Conservation (phyloP, 805 yeast genomes). For the Starmerella lactis-condensi region DNA sequence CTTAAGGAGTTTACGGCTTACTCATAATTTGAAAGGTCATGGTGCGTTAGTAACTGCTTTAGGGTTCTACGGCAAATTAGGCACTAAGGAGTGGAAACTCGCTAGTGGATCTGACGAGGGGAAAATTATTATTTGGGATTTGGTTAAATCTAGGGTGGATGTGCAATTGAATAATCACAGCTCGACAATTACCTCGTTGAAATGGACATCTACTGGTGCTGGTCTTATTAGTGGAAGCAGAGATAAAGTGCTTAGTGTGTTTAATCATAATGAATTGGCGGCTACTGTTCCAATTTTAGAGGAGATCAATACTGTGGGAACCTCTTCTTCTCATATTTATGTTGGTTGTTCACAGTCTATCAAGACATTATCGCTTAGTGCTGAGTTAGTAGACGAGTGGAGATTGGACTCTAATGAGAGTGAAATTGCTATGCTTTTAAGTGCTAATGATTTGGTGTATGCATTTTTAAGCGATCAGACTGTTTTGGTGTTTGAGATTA, state of each 20-base stretch:
- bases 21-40: constrained; percentile 86
- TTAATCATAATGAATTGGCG: constrained; percentile 29
- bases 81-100: constrained; percentile 48
- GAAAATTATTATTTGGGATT: constrained; percentile 41
- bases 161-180: constrained; percentile 53
- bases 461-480: constrained; percentile 61
- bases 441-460: constrained; percentile 3
- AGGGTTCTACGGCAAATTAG: constrained; percentile 52
- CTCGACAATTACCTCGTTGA: constrained; percentile 72
- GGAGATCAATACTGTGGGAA: constrained; percentile 24
- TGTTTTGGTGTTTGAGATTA: constrained; percentile 25
- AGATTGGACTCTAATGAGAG: constrained; percentile 11
- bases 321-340: constrained; percentile 16
- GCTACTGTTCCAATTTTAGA: constrained; percentile 58
- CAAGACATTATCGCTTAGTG: constrained; percentile 12
- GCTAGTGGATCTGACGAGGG: constrained; percentile 53
- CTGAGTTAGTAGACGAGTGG: constrained; percentile 13
- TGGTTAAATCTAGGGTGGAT: constrained; percentile 49
- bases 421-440: constrained; percentile 10
- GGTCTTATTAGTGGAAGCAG: constrained; percentile 68
- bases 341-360: constrained; percentile 12
- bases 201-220: constrained; percentile 36
- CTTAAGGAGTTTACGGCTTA: constrained; percentile 65
- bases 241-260: constrained; percentile 57
- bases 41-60: constrained; percentile 72